Percentiles rank a stretch among this genome's conserved stretches.
These are phyloP conservation scores for Endocarpon pusillum DNA, from an alignment of 495 filamentous ascomycete genomes.

Conservation along the genomic window DNA sequence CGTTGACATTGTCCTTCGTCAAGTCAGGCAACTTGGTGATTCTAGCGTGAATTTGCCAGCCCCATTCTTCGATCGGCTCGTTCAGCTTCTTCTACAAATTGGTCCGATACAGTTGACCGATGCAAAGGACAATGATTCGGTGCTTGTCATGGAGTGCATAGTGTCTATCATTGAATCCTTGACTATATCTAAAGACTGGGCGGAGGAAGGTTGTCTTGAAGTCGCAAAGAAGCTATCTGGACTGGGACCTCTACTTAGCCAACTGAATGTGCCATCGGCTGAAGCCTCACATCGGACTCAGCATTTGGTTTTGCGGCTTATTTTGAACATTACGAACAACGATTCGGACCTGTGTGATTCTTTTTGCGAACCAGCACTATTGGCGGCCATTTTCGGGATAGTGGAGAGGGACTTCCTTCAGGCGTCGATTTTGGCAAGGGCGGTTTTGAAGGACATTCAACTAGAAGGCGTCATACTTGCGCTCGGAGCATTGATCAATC, in stretches of 20 bases:
- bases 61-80: slow-evolving; percentile 30
- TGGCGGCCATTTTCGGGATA: slow-evolving; percentile 38
- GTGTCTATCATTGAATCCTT: slow-evolving; percentile 52
- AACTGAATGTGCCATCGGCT: slow-evolving; percentile 6
- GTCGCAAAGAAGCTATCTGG: slow-evolving; percentile 13
- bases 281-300: background rate
- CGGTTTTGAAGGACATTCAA: slow-evolving; percentile 26
- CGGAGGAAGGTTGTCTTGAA: slow-evolving; percentile 1
- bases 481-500: slow-evolving; percentile 75
- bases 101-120: background rate
- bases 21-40: slow-evolving; percentile 30
- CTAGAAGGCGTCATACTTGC: slow-evolving; percentile 62
- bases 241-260: slow-evolving; percentile 12
- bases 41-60: slow-evolving; percentile 33
- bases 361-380: slow-evolving; percentile 40
- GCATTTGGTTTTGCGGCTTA: slow-evolving; percentile 42
- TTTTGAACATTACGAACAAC: slow-evolving; percentile 79
- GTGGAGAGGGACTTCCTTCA: slow-evolving; percentile 23
- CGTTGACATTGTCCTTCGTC: slow-evolving; percentile 41
- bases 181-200: slow-evolving; percentile 17
- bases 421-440: slow-evolving; percentile 22
- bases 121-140: background rate
- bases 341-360: slow-evolving; percentile 45
- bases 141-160: slow-evolving; percentile 20
- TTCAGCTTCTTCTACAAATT: slow-evolving; percentile 23